Conservation (phyloP, 2,329 filamentous ascomycete genomes). For the Fusarium sp. region DNA sequence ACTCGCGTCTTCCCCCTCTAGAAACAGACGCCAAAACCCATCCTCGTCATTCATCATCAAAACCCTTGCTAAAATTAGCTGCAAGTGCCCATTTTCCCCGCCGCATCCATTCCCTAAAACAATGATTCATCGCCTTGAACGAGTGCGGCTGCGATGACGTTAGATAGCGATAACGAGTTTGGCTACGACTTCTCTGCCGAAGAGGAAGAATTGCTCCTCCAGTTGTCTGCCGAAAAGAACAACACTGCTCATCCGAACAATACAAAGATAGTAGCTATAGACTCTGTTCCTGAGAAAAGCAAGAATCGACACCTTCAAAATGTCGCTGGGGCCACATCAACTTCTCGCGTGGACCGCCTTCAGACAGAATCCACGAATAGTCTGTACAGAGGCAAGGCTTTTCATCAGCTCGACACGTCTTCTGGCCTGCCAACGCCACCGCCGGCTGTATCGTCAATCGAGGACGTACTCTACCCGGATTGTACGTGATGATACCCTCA, state of each 20-base stretch:
- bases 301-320: constrained; percentile 16
- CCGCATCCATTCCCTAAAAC: constrained; percentile 11
- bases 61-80: constrained; percentile 15
- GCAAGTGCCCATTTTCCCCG: constrained; percentile 5
- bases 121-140: constrained; percentile 41
- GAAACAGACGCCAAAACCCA: constrained; percentile 8
- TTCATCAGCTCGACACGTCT: not conserved
- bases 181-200: constrained; percentile 61
- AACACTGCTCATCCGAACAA: constrained; percentile 4
- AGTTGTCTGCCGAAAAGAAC: constrained; percentile 47
- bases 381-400: constrained; percentile 13
- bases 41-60: constrained; percentile 9
- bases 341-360: constrained; percentile 2
- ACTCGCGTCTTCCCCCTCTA: constrained; percentile 22
- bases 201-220: constrained; percentile 57
- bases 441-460: constrained; percentile 16
- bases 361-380: not conserved
- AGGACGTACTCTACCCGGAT: constrained; percentile 62
- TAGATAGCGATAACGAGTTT: constrained; percentile 58
- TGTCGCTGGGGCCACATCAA: constrained; percentile 11
- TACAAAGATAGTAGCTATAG: constrained; percentile 30
- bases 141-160: constrained; percentile 27
- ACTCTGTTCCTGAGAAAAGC: constrained; percentile 40
- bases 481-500: constrained; percentile 56
- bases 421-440: constrained; percentile 21